Base-by-base conservation (phyloP, 805 yeast species). In the Brettanomyces anomalus region DNA sequence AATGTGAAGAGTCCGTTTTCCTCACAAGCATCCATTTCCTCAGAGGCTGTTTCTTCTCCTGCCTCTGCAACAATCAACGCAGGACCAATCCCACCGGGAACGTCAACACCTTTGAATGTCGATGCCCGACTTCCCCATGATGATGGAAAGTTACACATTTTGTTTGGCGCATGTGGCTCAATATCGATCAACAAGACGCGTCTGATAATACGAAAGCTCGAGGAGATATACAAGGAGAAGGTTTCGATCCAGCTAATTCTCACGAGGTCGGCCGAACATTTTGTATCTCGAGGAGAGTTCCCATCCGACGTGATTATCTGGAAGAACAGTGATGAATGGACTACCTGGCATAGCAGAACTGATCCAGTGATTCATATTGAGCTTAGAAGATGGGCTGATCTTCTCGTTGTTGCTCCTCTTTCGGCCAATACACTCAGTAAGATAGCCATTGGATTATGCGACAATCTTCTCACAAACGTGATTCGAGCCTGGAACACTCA, bases 351-450 rank as follows among this genome's bases (percentile, higher is more conserved):
- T 50, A 59, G 62, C 35, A 60, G 81, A 49, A 67, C 73, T 41
- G 81, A 76, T 54, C 81, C 81, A 4, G 81, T 76, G 41, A 62
- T 76, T 48, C 81, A 76, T 52, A 74, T 76, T 44, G 81, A 76
- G 54, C 60, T 76, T 42, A 66, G 81, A 46, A 66, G 79, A 48
- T 76, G 81, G 81, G 80, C 81, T 0, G 79, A 76, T 59, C 68
- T 76, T 38, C 57, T 76, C 40, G 61, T 76, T 30, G 73, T 76
- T 24, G 76, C 78, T 43, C 81, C 81, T 2, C 61, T 75, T 45
- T 72, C 79, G 2, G 79, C 81, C 13, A 76, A 76, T 52, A 74
- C 81, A 0, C 57, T 76, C 18, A 67, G 79, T 18, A 76, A 76
- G 51, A 72, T 76, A 20, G 68, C 80, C 0, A 55, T 76, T 33